phyloP scores from a whole-genome alignment of 176 grass and related monocot genomes.

The Tillandsia leiboldiana region DNA sequence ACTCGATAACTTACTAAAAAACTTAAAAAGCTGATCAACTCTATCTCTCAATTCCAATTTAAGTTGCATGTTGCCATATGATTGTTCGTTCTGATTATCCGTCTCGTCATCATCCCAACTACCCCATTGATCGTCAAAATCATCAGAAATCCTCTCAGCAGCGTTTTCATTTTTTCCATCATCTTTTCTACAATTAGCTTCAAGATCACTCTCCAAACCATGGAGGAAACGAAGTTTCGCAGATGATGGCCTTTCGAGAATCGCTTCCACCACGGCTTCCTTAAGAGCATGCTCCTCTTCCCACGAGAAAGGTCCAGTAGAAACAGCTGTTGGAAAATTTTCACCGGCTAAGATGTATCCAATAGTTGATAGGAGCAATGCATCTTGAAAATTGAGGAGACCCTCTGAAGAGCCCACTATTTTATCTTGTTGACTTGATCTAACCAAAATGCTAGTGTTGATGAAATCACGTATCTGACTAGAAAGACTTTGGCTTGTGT shows the following conservation, averaged over 20 bases:
- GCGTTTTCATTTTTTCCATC: constrained; percentile 28
- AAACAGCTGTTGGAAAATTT: constrained; percentile 75
- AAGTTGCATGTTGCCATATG: constrained; percentile 67
- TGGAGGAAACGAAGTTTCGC: constrained; percentile 63
- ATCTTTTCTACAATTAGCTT: constrained; percentile 45
- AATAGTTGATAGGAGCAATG: constrained; percentile 70
- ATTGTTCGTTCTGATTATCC: constrained; percentile 53
- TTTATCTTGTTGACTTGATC: constrained; percentile 44
- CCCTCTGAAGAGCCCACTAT: constrained; percentile 29
- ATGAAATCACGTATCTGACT: constrained; percentile 96
- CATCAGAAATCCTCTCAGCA: constrained; percentile 42
- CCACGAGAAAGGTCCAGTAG: constrained; percentile 86
- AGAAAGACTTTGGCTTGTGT: constrained; percentile 79
- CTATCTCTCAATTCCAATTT: constrained; percentile 90
- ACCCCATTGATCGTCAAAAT: constrained; percentile 91
- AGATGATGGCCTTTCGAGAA: constrained; percentile 64
- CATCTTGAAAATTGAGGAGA: constrained; percentile 81
- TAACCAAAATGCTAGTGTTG: constrained; percentile 65
- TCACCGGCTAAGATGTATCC: constrained; percentile 93
- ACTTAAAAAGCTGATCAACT: constrained; percentile 84
- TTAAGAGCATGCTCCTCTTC: constrained; percentile 90
- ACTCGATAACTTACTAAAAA: constrained; percentile 72
- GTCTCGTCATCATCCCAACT: constrained; percentile 82
- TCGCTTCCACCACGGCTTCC: constrained; percentile 83
- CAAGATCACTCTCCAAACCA: constrained; percentile 64